These are phyloP conservation scores for Wallacemonas collosoma DNA, from an alignment of 208 protist genomes.

Conservation along the genomic window DNA sequence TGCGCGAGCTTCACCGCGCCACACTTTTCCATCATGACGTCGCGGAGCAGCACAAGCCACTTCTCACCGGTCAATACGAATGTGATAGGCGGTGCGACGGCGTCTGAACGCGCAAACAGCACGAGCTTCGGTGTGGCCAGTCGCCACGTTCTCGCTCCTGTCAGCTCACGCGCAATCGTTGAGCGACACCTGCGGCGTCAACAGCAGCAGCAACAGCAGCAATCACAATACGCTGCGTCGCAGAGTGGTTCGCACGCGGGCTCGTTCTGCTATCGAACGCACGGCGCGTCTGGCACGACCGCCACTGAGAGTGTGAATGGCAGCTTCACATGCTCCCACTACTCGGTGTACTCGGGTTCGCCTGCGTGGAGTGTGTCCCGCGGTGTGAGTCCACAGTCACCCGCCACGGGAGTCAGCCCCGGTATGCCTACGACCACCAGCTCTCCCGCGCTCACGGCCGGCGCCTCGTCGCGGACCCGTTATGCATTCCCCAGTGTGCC, in stretches of 20 bases:
- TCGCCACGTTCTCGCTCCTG: neutral
- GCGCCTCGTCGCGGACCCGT: too few species aligned
- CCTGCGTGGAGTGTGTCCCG: neutral
- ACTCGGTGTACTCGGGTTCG: neutral
- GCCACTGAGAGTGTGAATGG: neutral
- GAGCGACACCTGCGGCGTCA: conserved; percentile 3
- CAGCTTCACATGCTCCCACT: neutral
- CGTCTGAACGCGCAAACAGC: conserved; percentile 6
- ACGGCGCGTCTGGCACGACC: neutral
- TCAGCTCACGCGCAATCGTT: conserved; percentile 7
- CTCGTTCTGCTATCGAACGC: too few species aligned
- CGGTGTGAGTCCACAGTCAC: conserved; percentile 3
- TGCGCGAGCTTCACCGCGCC: conserved; percentile 43
- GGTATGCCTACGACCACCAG: neutral
- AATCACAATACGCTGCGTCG: neutral
- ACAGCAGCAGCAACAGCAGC: conserved; percentile 6
- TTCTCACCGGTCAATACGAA: neutral
- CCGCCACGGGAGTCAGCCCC: neutral
- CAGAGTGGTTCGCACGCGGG: too few species aligned
- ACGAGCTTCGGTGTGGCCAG: neutral
- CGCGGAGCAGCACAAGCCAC: conserved; percentile 12
- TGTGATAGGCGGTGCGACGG: neutral
- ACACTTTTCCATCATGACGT: conserved; percentile 33
- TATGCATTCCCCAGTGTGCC: too few species aligned
- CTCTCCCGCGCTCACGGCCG: neutral